A percentile compares a stretch with the other conserved stretches of the same genome.
These are phyloP conservation scores for Symbiodinium pilosum DNA, from an alignment of 73 alveolate genomes.

Conservation along the genomic window DNA sequence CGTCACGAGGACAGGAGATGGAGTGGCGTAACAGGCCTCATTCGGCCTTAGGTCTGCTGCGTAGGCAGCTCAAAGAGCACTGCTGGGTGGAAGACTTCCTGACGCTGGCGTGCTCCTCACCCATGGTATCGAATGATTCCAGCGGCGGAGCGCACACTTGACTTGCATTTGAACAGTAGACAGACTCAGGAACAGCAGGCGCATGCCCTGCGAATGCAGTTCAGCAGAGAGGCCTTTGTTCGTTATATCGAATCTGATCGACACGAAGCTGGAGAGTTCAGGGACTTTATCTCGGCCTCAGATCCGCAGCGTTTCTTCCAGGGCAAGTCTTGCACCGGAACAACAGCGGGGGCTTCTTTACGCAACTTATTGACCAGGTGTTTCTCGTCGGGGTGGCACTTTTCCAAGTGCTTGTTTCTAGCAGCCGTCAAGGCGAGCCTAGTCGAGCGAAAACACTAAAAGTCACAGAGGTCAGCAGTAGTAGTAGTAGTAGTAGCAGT, in stretches of 20 bases:
- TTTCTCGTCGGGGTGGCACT: too few species aligned
- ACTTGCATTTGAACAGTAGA: neutral
- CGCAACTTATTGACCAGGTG: too few species aligned
- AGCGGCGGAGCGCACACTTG: neutral
- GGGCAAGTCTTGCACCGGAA: neutral
- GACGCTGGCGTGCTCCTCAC: neutral
- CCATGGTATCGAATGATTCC: neutral
- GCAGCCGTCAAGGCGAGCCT: too few species aligned
- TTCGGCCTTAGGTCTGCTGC: neutral
- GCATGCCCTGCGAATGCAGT: neutral
- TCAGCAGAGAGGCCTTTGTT: neutral
- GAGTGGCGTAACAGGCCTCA: neutral
- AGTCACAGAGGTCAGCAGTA: too few species aligned
- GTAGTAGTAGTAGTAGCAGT: too few species aligned
- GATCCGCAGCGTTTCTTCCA: neutral
- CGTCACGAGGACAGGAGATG: neutral
- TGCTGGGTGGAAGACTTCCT: neutral
- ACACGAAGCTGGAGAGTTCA: neutral
- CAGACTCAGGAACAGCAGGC: neutral
- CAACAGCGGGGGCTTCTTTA: too few species aligned
- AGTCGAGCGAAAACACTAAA: too few species aligned
- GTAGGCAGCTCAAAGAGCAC: neutral
- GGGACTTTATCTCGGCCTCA: neutral
- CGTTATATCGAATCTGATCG: neutral
- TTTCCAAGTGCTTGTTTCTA: too few species aligned